Conservation (phyloP, 345 rosid species). For the Aurinia saxatilis region DNA sequence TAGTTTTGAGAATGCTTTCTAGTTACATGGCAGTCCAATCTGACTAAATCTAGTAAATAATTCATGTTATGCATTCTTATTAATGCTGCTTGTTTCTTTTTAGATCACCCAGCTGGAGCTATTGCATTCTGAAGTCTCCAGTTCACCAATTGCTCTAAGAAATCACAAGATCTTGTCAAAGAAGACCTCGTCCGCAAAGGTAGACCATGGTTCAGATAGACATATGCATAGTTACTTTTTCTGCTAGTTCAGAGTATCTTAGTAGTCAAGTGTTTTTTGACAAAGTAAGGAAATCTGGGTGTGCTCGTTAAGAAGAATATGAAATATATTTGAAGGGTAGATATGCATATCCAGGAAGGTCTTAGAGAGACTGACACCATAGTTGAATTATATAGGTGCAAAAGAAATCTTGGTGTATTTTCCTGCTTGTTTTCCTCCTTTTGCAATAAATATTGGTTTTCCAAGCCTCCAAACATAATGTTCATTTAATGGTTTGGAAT, state of each 20-base stretch:
- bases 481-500: background rate
- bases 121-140: conserved; percentile 46
- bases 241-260: background rate
- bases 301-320: background rate
- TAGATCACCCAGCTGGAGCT: conserved; percentile 68
- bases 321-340: too few species aligned
- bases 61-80: background rate
- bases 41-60: background rate
- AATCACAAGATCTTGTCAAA: conserved; percentile 45
- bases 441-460: background rate
- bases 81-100: conserved; percentile 8
- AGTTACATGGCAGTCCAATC: background rate
- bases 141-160: conserved; percentile 46
- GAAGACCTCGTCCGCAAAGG: conserved; percentile 63
- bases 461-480: background rate
- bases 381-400: background rate
- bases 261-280: background rate
- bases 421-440: background rate
- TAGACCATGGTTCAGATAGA: conserved; percentile 22
- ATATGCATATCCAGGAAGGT: background rate
- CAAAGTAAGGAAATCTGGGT: background rate
- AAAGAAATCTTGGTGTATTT: background rate
- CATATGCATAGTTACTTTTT: background rate
- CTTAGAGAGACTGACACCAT: background rate
- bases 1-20: background rate